Evolutionary conservation across 1,139 yeast genomes (phyloP), one percentile per base, ranked within the genome.

Genomic region (Taphrina betulina): DNA sequence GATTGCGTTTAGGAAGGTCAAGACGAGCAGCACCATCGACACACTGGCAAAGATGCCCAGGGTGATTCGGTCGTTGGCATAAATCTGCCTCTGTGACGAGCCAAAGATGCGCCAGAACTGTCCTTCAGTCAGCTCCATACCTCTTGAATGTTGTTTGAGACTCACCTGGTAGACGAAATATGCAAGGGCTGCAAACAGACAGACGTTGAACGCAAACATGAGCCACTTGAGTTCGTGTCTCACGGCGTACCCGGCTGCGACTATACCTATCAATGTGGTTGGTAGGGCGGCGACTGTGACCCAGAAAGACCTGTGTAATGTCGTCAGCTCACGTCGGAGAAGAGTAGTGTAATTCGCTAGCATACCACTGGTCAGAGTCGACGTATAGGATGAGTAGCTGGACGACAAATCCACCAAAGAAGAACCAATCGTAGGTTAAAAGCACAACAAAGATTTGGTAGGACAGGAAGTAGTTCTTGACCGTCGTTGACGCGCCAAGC

Each of bases 11-110:
- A 65, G 66, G 1, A 77, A 67, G 2, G 80, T 74, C 12, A 70
- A 62, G 3, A 72, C 43, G 45, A 78, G 65, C 36, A 78, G 67
- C 1, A 74, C 64, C 19, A 77, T 63, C 1, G 81, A 76, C 34
- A 78, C 67, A 2, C 72, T 74, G 1, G 80, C 60, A 65, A 78
- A 78, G 0, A 75, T 68, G 3, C 78, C 70, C 44, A 78, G 66
- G 5, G 80, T 75, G 55, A 73, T 77, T 34, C 79, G 66, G 1
- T 81, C 79, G 1, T 80, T 76, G 58, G 75, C 70, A 64, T 77
- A 78, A 40, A 68, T 69, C 33, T 65, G 64, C 2, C 74, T 80
- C 41, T 77, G 71, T 51, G 72, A 70, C 54, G 76, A 73, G 40
- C 79, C 76, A 65, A 70, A 78, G 63, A 78, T 69, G 40, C 81